Conservation (phyloP, 305 asterid genomes). For the Stenogyne calaminthoides region DNA sequence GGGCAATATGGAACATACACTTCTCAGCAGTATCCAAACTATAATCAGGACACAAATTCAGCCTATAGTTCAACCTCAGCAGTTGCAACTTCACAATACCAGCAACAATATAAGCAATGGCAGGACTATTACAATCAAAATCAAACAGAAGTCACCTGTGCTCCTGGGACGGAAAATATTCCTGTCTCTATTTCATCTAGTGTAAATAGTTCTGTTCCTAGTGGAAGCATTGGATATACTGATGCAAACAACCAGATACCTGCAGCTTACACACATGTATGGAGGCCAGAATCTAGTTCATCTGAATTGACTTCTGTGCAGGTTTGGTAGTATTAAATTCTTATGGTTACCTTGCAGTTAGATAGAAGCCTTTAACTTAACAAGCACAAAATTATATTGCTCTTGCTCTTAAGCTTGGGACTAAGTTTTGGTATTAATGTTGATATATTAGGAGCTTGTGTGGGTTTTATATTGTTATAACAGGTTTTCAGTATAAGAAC, state of each 20-base stretch:
- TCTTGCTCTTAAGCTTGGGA: not conserved
- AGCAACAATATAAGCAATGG: slow-evolving; percentile 88
- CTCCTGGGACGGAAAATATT: slow-evolving; percentile 95
- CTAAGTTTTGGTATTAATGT: slow-evolving; percentile 11
- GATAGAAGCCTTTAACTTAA: slow-evolving; percentile 21
- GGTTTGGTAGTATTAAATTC: slow-evolving; percentile 61
- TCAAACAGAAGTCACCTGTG: slow-evolving; percentile 96
- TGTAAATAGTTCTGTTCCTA: slow-evolving; percentile 60
- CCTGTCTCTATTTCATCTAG: slow-evolving; percentile 59
- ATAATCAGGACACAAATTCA: slow-evolving; percentile 66
- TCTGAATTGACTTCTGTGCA: slow-evolving; percentile 60
- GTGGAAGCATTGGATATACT: slow-evolving; percentile 57
- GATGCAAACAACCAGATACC: slow-evolving; percentile 62
- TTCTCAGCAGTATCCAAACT: slow-evolving; percentile 78
- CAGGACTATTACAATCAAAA: slow-evolving; percentile 85
- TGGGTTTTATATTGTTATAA: slow-evolving; percentile 7
- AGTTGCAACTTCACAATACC: slow-evolving; percentile 66
- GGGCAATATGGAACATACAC: slow-evolving; percentile 72
- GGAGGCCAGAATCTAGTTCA: slow-evolving; percentile 68
- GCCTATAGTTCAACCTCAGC: slow-evolving; percentile 68
- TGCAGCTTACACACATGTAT: slow-evolving; percentile 55
- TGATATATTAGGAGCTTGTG: slow-evolving; percentile 14
- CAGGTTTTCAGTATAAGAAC: not conserved
- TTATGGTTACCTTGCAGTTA: slow-evolving; percentile 26
- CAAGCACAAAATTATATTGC: slow-evolving; percentile 2